Base-by-base conservation (phyloP, 257 asterid species). In the Plectranthus barbatus region DNA sequence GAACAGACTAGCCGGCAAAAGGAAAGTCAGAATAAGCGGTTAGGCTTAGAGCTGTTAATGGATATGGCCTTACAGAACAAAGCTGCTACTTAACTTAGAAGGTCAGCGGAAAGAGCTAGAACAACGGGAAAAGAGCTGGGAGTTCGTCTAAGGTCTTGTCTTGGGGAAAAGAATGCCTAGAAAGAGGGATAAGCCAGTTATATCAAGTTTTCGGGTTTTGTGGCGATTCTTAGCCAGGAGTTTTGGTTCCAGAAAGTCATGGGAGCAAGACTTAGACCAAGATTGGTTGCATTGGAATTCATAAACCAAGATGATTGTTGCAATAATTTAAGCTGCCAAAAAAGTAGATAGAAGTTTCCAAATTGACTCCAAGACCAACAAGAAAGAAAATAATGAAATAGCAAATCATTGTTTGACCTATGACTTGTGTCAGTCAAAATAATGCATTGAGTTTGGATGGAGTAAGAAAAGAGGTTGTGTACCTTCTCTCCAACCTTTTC, bases 401-500 rank as follows among this genome's bases (percentile, higher is more conserved):
- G 37, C 26, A 44, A 60, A 53, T 17, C 14, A 1, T 11, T 11
- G 15, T 17, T 55, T 63, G 34, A 34, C 50, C 70, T 44, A 47
- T 31, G 20, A n/a, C 34, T 62, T 39, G 17, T 17, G 49, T 45
- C 42, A 19, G 52, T 53, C 29, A 46, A 52, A 6, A 17, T 17
- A 42, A 29, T 55, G 36, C 55, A n/a, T n/a, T n/a, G n/a, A n/a
- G n/a, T n/a, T n/a, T n/a, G n/a, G n/a, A n/a, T n/a, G 10, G 15
- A 9, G 21, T 18, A 18, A 21, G 52, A 61, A 36, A 52, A 52
- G 6, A 62, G 46, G 53, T 2, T 53, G n/a, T n/a, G 61, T 73
- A 81, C 91, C 91, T 81, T 84, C 80, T 84, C 88, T 64, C 87
- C 93, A 61, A 85, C 93, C 72, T 82, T 85, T 68, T 82, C 93